Conservation (phyloP, 495 filamentous ascomycete genomes). For the Talaromyces proteolyticus region DNA sequence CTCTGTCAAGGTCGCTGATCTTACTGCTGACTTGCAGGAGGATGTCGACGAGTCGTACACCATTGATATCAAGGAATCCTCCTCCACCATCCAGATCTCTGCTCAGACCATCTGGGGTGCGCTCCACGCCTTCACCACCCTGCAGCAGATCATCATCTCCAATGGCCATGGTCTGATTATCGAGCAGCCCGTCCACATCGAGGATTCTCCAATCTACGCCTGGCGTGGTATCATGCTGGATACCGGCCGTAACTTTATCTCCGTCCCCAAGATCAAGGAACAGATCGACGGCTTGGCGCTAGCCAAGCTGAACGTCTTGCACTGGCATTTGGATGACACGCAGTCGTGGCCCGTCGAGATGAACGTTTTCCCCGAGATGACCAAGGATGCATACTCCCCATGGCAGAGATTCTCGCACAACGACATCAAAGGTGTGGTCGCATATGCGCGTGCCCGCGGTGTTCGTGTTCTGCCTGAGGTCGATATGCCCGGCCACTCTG, state of each 20-base stretch:
- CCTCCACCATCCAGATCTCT: constrained; percentile 34
- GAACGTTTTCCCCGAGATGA: constrained; percentile 44
- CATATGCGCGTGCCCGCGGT: constrained; percentile 40
- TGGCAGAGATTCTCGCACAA: constrained; percentile 33
- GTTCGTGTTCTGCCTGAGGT: constrained; percentile 46
- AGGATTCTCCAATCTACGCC: constrained; percentile 42
- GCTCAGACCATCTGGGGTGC: constrained; percentile 47
- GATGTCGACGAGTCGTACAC: constrained; percentile 55
- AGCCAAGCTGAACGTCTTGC: constrained; percentile 46
- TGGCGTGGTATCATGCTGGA: constrained; percentile 48
- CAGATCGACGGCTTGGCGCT: constrained; percentile 47
- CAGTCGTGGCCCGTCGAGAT: constrained; percentile 49
- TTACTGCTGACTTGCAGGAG: constrained; percentile 39
- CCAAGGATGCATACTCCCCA: constrained; percentile 45
- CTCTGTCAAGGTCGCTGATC: constrained; percentile 33
- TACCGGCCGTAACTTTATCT: constrained; percentile 45
- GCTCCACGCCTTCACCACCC: constrained; percentile 55
- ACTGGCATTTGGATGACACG: constrained; percentile 46
- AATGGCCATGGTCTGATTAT: constrained; percentile 38
- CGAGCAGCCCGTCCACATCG: constrained; percentile 42
- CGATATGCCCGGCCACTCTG: constrained; percentile 47
- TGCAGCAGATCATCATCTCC: constrained; percentile 47
- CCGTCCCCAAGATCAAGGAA: constrained; percentile 40
- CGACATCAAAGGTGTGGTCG: constrained; percentile 36
- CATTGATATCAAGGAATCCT: constrained; percentile 30